Conservation (phyloP, 2,329 filamentous ascomycete genomes). For the Fusarium sublunatum region DNA sequence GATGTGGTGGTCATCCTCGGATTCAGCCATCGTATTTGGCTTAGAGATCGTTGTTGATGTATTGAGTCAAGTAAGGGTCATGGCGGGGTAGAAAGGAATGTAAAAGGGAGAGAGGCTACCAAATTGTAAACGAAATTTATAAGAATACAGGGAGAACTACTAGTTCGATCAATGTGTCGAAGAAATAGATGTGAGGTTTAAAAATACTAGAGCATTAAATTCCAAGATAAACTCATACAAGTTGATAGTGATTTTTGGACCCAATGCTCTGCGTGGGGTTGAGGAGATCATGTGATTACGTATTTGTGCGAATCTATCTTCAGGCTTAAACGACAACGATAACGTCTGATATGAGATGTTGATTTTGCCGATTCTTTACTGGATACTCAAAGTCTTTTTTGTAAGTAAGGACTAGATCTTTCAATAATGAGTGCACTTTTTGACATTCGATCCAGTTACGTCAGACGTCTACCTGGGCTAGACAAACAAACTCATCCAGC, state of each 20-base stretch:
- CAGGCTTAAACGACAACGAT: neutral
- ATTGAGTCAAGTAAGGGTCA: slow-evolving; percentile 24
- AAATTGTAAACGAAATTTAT: neutral
- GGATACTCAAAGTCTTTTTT: neutral
- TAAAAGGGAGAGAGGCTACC: slow-evolving; percentile 1
- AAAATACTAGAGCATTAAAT: neutral
- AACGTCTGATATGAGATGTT: neutral
- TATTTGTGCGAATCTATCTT: neutral
- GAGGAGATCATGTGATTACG: slow-evolving; percentile 38
- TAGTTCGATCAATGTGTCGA: neutral
- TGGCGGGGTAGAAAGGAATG: slow-evolving; percentile 21
- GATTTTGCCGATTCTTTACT: neutral
- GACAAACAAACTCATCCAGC: slow-evolving; percentile 1
- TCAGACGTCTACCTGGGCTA: neutral
- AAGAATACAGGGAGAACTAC: neutral
- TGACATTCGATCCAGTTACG: slow-evolving; percentile 3
- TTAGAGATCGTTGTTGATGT: slow-evolving; percentile 21
- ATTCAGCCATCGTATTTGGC: slow-evolving; percentile 29
- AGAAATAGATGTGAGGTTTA: neutral
- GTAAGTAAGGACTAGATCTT: neutral
- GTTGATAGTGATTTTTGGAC: slow-evolving; percentile 25
- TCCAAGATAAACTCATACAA: slow-evolving; percentile 17
- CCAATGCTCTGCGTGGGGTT: slow-evolving; percentile 31
- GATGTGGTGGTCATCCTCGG: slow-evolving; percentile 36
- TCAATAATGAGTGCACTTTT: neutral